Evolutionary conservation across 2,329 filamentous ascomycete species (phyloP).

Genomic region (Penicillium janthinellum): DNA sequence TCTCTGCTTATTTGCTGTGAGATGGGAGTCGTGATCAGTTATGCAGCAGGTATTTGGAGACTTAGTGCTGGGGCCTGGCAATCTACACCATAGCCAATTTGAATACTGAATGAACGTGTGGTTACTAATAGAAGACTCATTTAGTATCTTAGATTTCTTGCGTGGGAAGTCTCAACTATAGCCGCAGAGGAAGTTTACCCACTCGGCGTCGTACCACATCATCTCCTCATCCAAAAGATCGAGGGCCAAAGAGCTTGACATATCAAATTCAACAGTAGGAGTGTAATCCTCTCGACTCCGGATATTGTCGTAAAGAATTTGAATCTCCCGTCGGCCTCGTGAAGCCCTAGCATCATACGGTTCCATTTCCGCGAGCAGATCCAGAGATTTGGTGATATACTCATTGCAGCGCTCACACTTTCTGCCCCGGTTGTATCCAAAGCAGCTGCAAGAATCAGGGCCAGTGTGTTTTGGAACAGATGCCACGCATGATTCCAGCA

Average conservation of each 20-base stretch:
- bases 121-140: too few species aligned
- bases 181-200: not conserved
- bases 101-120: too few species aligned
- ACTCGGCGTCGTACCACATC: not conserved
- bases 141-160: not conserved
- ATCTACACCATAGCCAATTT: not conserved
- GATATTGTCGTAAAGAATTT: not conserved
- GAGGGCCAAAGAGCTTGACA: not conserved
- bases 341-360: not conserved
- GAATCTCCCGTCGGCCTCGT: not conserved
- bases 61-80: not conserved
- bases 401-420: not conserved
- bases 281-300: not conserved
- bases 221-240: not conserved
- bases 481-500: not conserved
- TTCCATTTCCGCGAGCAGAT: not conserved
- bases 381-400: not conserved
- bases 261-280: not conserved
- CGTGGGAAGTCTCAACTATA: not conserved
- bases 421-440: not conserved
- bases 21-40: not conserved
- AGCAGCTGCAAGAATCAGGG: not conserved
- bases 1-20: constrained; percentile 3
- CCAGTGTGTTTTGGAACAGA: not conserved
- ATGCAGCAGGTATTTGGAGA: not conserved